Percentiles rank a stretch among this genome's conserved stretches.
Evolutionary conservation across 169 alveolate species (phyloP).

Genomic region (Perkinsus chesapeaki): DNA sequence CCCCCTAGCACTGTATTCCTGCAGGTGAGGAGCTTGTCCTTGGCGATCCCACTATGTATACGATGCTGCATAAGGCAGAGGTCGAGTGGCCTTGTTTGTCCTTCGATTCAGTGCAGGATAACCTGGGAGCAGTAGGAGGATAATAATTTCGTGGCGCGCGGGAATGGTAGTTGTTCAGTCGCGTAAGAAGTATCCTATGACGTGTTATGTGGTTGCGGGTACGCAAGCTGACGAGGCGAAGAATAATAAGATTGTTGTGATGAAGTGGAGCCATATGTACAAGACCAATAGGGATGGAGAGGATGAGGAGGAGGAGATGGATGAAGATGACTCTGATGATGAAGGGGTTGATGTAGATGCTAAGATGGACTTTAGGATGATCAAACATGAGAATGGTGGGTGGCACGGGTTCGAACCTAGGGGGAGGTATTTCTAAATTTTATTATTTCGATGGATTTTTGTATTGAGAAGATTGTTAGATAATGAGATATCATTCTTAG

Average conservation of each 20-base stretch:
- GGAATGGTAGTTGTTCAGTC: not conserved
- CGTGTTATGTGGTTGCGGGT: constrained; percentile 17
- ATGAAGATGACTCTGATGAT: constrained; percentile 14
- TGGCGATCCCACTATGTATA: not conserved
- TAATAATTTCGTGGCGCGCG: not conserved
- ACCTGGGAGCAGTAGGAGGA: not conserved
- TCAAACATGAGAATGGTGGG: constrained; percentile 5
- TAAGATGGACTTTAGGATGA: constrained; percentile 11
- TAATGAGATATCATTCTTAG: too few relatives aligned
- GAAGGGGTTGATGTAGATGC: constrained; percentile 18
- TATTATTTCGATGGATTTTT: too few relatives aligned
- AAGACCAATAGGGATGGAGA: not conserved
- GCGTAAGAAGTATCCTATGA: constrained; percentile 12
- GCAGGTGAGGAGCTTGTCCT: not conserved
- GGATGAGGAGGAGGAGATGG: constrained; percentile 2
- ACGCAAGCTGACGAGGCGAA: constrained; percentile 10
- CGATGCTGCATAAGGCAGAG: not conserved
- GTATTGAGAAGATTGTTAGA: too few relatives aligned
- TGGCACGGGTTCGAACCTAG: too few relatives aligned
- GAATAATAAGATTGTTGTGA: constrained; percentile 5
- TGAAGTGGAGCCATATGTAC: constrained; percentile 19
- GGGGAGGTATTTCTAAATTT: too few relatives aligned
- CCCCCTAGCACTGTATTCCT: too few relatives aligned
- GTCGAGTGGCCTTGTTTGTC: not conserved
- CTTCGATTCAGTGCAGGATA: not conserved